Evolutionary conservation across 345 rosid species (phyloP), one percentile per base, ranked within the genome.

Genomic region (Brassica nigra): DNA sequence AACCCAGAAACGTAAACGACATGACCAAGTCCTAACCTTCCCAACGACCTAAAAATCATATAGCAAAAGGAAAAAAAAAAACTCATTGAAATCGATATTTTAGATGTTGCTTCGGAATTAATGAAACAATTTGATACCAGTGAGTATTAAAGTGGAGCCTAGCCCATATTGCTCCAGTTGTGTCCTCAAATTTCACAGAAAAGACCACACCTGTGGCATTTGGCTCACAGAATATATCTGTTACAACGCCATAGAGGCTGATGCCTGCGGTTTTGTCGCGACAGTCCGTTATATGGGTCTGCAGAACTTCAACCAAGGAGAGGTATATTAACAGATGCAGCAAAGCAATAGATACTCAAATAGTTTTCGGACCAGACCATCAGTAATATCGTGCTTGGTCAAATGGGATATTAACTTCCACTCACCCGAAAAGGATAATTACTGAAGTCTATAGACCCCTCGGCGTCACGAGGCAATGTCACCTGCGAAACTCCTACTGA

Each of bases 391-490:
- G 44, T 23, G 72, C 57, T 76, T 59, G 29, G 36, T 36, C 9
- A 62, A 68, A 37, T 74, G 16, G 6, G 30, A 70, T 63, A n/a
- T 80, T 4, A 66, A 47, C 80, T 66, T 58, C 57, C 20, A 87
- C 94, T 84, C 88, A 91, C 97, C 83, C 78, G 92, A 84, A 89
- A 89, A 80, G 99, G 98, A 85, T 88, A 93, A 81, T 87, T 83
- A 49, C 92, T 90, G 81, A 86, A 91, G 87, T 95, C 95, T 80
- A 91, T 77, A 59, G 89, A 90, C 62, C 98, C 99, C 71, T 88
- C 90, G 34, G 92, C 89, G 81, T 93, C 91, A 82, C 99, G 86
- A 27, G 94, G 94, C 85, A 95, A 81, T 33, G 88, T 80, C 80
- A 95, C 96, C 85, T 93, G 99, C 58, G 99, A 93, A 84, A 88